phyloP scores from a whole-genome alignment of 306 rosid genomes.

The cucumber (Cucumis sativus) region DNA sequence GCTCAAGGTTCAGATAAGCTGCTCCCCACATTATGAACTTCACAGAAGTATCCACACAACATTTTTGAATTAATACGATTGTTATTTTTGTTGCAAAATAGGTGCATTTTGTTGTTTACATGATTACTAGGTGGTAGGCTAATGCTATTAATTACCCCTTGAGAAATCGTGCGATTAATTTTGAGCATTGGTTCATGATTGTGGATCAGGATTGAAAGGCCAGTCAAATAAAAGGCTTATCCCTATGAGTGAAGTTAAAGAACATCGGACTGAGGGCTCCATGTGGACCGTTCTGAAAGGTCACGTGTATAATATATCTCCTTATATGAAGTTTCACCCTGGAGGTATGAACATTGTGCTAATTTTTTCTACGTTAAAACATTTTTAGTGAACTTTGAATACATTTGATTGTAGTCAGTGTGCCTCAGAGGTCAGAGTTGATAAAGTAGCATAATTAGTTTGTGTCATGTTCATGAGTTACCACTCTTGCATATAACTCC shows the following conservation, averaged over 20 bases:
- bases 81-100: background rate
- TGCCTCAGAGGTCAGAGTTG: background rate
- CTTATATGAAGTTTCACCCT: slow-evolving; percentile 92
- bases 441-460: background rate
- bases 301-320: slow-evolving; percentile 72
- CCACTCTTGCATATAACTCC: background rate
- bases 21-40: too few relatives aligned
- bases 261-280: slow-evolving; percentile 58
- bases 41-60: background rate
- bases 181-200: background rate
- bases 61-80: background rate
- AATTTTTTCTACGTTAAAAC: background rate
- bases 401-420: background rate
- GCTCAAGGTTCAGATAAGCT: background rate
- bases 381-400: background rate
- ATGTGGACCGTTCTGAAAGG: slow-evolving; percentile 98
- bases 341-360: slow-evolving; percentile 50
- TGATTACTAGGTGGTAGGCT: too few relatives aligned
- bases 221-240: slow-evolving; percentile 79
- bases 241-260: slow-evolving; percentile 70
- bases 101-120: background rate
- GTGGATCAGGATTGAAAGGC: slow-evolving; percentile 60
- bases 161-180: background rate
- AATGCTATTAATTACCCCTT: background rate
- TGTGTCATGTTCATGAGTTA: background rate